Conservation (phyloP, 139 green algal genomes). For the Chlorella vulgaris region DNA sequence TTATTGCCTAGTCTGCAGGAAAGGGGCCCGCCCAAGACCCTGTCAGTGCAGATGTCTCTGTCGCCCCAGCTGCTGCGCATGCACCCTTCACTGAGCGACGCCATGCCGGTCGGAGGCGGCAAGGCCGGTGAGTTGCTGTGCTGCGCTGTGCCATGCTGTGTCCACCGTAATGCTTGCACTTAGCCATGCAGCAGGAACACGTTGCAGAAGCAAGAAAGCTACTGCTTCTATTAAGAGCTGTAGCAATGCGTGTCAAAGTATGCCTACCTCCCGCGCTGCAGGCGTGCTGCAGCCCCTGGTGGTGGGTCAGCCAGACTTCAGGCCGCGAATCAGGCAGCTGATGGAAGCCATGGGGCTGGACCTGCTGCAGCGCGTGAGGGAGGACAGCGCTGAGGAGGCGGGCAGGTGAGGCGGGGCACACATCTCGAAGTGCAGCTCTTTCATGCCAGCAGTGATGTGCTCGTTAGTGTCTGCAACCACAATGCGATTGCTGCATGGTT, state of each 20-base stretch:
- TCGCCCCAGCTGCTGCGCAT: constrained; percentile 43
- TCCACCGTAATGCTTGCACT: too few relatives aligned
- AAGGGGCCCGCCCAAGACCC: constrained; percentile 45
- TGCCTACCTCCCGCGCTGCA: neutral
- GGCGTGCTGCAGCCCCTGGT: constrained; percentile 51
- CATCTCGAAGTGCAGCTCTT: neutral
- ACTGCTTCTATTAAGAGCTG: too few relatives aligned
- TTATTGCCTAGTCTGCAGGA: constrained; percentile 21
- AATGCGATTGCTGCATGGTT: too few relatives aligned
- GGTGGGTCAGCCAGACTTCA: constrained; percentile 35
- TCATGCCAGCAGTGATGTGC: too few relatives aligned
- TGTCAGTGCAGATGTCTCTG: constrained; percentile 55
- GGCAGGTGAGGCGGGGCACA: neutral
- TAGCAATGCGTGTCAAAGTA: too few relatives aligned
- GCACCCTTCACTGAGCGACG: constrained; percentile 14
- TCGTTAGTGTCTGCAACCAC: too few relatives aligned
- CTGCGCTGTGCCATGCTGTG: too few relatives aligned
- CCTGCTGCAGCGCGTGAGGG: constrained; percentile 53
- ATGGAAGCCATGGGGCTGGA: constrained; percentile 53
- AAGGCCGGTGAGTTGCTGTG: constrained; percentile 10
- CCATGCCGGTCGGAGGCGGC: constrained; percentile 3
- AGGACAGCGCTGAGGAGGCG: constrained; percentile 36
- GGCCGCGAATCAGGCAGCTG: constrained; percentile 37
- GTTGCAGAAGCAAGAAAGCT: too few relatives aligned
- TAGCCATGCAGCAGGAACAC: too few relatives aligned